Evolutionary conservation across 176 grass and related monocot species (phyloP).

Genomic region (Chloris gayana): DNA sequence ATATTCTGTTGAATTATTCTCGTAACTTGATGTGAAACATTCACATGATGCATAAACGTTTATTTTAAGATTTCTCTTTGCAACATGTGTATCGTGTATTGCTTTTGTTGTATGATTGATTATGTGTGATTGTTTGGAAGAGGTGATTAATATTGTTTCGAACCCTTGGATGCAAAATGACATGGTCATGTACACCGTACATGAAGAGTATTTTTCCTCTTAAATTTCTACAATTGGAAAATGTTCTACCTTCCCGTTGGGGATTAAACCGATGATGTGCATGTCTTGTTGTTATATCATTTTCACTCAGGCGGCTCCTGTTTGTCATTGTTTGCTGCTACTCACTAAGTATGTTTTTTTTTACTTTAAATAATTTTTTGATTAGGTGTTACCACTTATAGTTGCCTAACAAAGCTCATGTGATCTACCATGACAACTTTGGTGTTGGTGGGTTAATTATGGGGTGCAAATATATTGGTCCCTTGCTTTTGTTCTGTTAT

Average conservation of each 20-base stretch:
- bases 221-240: neutral
- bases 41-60: too few species aligned
- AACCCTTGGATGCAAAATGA: neutral
- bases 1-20: neutral
- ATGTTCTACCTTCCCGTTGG: neutral
- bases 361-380: too few species aligned
- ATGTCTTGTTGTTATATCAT: neutral
- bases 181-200: too few species aligned
- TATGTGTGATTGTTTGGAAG: neutral
- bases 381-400: neutral
- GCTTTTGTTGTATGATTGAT: neutral
- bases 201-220: neutral
- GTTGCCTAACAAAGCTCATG: neutral
- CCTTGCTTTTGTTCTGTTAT: neutral
- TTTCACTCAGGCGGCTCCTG: neutral
- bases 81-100: too few species aligned
- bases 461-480: neutral
- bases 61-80: neutral
- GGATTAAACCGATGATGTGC: neutral
- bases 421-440: neutral
- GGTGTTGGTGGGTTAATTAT: conserved; percentile 18
- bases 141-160: neutral
- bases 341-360: neutral
- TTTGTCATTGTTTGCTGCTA: neutral
- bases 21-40: too few species aligned